phyloP scores from a whole-genome alignment of 495 filamentous ascomycete species.

The Podospora conica region DNA sequence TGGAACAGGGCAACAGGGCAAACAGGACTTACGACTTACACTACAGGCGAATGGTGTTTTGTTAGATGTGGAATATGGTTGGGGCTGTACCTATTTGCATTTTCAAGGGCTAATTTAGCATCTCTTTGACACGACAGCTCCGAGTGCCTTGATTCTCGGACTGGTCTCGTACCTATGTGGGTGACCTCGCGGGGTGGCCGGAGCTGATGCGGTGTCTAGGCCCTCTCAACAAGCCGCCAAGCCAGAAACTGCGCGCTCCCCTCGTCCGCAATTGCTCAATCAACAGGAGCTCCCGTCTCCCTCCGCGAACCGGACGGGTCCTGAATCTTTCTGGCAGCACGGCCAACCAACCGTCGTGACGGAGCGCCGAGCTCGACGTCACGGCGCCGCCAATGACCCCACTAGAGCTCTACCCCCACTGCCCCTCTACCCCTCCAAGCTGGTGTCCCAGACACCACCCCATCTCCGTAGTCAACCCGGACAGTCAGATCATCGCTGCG shows the following conservation, averaged over 20 bases:
- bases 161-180: neutral
- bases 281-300: constrained; percentile 5
- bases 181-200: neutral
- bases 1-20: neutral
- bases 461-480: constrained; percentile 5
- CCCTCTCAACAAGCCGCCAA: neutral
- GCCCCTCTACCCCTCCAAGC: constrained; percentile 27
- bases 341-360: constrained; percentile 21
- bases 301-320: neutral
- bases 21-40: too few species aligned
- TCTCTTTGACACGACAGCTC: neutral
- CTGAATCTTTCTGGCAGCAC: constrained; percentile 7
- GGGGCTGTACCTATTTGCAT: neutral
- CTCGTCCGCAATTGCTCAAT: constrained; percentile 10
- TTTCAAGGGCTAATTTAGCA: neutral
- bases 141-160: neutral
- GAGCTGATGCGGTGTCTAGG: neutral
- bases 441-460: constrained; percentile 7
- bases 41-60: constrained; percentile 3
- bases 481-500: constrained; percentile 18
- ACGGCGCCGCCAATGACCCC: constrained; percentile 24
- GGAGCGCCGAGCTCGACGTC: constrained; percentile 20
- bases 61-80: neutral
- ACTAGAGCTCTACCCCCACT: constrained; percentile 13
- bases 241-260: neutral